phyloP scores from a whole-genome alignment of 306 rosid genomes.

The Phaseolus lunatus region DNA sequence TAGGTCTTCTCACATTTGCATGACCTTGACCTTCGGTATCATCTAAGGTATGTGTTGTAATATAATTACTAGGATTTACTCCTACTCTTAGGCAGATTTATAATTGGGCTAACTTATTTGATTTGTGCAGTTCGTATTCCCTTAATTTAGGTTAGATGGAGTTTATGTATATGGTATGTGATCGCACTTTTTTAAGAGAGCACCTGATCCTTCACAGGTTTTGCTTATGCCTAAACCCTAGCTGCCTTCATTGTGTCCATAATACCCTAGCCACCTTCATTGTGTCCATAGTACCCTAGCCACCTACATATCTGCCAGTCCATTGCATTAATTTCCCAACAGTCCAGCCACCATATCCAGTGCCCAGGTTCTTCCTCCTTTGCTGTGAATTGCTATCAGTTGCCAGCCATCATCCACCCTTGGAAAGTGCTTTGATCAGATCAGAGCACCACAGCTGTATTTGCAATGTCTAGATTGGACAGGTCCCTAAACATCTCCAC shows the following conservation, averaged over 20 bases:
- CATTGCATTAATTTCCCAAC: too few relatives aligned
- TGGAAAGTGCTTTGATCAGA: too few relatives aligned
- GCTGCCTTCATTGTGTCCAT: background rate
- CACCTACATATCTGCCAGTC: background rate
- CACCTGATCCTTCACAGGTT: background rate
- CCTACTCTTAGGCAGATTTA: background rate
- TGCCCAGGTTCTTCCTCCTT: too few relatives aligned
- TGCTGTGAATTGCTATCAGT: too few relatives aligned
- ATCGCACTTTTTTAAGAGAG: background rate
- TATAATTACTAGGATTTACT: background rate
- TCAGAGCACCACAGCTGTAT: too few relatives aligned
- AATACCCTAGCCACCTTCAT: background rate
- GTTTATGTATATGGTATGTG: background rate
- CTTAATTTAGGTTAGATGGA: constrained; percentile 1
- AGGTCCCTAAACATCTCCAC: too few relatives aligned
- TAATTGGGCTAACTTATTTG: background rate
- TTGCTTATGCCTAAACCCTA: background rate
- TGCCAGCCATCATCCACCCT: too few relatives aligned
- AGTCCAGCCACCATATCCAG: too few relatives aligned
- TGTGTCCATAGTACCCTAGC: background rate
- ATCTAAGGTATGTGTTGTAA: constrained; percentile 71
- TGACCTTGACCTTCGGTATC: constrained; percentile 95
- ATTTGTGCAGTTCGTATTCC: background rate
- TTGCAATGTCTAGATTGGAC: too few relatives aligned
- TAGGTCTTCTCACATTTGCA: constrained; percentile 97